phyloP scores from a whole-genome alignment of 2,329 filamentous ascomycete genomes.

The Cladophialophora bantiana region DNA sequence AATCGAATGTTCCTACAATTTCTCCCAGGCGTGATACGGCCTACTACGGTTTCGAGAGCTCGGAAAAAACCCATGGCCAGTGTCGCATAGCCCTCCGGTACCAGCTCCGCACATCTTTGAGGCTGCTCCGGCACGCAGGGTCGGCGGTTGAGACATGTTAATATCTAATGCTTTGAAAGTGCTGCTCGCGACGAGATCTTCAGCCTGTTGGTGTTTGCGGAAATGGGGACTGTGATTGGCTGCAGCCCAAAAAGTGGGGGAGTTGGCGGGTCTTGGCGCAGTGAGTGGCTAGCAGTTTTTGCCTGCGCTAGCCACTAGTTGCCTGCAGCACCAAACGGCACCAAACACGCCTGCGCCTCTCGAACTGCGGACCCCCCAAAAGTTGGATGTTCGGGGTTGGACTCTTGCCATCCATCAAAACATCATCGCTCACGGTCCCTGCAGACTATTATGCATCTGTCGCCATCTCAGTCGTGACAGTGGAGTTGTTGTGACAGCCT shows the following conservation, averaged over 20 bases:
- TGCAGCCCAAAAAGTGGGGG: slow-evolving; percentile 20
- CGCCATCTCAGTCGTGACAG: background rate
- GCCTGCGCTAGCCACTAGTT: slow-evolving; percentile 8
- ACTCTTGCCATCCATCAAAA: slow-evolving; percentile 7
- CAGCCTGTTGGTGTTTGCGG: slow-evolving; percentile 21
- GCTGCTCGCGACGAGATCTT: slow-evolving; percentile 31
- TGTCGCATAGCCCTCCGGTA: slow-evolving; percentile 32
- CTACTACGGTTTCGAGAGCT: background rate
- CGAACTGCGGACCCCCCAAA: slow-evolving; percentile 6
- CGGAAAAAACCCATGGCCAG: slow-evolving; percentile 12
- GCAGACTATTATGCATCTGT: background rate
- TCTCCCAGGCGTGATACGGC: slow-evolving; percentile 1
- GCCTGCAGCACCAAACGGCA: too few relatives aligned
- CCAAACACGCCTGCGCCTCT: slow-evolving; percentile 22
- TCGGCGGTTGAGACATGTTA: slow-evolving; percentile 23
- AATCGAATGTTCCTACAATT: slow-evolving; percentile 36
- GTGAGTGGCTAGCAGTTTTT: slow-evolving; percentile 12
- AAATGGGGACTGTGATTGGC: slow-evolving; percentile 29
- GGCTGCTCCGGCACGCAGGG: background rate
- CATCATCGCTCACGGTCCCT: slow-evolving; percentile 5
- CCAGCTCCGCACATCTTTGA: slow-evolving; percentile 23
- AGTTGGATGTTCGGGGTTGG: background rate
- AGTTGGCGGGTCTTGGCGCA: slow-evolving; percentile 34
- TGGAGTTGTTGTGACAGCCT: background rate
- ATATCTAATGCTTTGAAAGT: slow-evolving; percentile 35